phyloP scores from a whole-genome alignment of 192 early-diverging fungal species.

The Entomortierella parvispora region DNA sequence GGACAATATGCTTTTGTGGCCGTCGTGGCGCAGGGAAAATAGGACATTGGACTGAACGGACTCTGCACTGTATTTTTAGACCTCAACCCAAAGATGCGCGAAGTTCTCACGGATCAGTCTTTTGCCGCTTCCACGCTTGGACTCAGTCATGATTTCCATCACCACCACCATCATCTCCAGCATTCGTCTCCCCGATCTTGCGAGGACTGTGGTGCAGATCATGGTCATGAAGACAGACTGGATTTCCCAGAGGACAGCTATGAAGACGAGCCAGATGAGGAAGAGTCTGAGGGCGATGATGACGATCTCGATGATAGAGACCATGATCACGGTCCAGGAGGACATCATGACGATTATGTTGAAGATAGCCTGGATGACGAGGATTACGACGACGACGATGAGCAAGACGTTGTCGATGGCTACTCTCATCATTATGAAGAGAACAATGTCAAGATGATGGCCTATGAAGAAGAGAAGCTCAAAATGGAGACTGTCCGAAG shows the following conservation, averaged over 20 bases:
- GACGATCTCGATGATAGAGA: slow-evolving; percentile 29
- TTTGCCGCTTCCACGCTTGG: slow-evolving; percentile 36
- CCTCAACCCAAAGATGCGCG: slow-evolving; percentile 44
- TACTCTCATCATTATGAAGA: slow-evolving; percentile 50
- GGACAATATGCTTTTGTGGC: too few relatives aligned
- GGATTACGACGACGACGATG: slow-evolving; percentile 48
- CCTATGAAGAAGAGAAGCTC: slow-evolving; percentile 45
- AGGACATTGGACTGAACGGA: too few relatives aligned
- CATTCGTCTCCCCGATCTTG: slow-evolving; percentile 10
- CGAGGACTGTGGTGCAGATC: slow-evolving; percentile 33
- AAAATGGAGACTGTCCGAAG: slow-evolving; percentile 43
- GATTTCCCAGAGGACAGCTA: slow-evolving; percentile 52
- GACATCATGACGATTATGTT: slow-evolving; percentile 3
- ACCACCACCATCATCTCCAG: slow-evolving; percentile 32
- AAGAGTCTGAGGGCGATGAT: slow-evolving; percentile 37
- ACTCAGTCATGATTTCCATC: slow-evolving; percentile 26
- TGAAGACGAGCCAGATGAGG: slow-evolving; percentile 49
- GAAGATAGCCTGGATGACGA: slow-evolving; percentile 44
- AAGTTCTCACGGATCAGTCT: slow-evolving; percentile 47
- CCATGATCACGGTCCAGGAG: slow-evolving; percentile 27
- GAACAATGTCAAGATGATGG: slow-evolving; percentile 50
- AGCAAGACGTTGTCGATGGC: slow-evolving; percentile 47
- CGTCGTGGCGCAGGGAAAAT: too few relatives aligned
- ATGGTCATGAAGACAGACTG: slow-evolving; percentile 27
- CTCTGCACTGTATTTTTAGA: slow-evolving; percentile 19